These are phyloP conservation scores for Paxillus ammoniavirescens DNA, from an alignment of 768 basidiomycete species.

Conservation along the genomic window DNA sequence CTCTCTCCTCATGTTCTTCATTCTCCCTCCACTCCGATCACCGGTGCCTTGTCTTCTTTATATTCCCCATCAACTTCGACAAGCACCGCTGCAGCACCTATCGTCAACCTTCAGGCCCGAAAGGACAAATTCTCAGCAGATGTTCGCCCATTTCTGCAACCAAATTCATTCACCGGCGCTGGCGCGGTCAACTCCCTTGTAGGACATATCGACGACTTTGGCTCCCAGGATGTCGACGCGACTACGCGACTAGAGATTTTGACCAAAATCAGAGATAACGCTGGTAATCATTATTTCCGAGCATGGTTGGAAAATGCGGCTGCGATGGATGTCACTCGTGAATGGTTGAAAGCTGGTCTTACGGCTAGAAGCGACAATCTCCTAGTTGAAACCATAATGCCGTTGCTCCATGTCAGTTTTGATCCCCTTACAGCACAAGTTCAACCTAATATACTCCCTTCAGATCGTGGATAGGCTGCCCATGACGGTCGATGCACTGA, in stretches of 20 bases:
- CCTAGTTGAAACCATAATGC: slow-evolving; percentile 78
- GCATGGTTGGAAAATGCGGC: slow-evolving; percentile 77
- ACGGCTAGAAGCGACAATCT: slow-evolving; percentile 52
- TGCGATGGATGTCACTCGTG: slow-evolving; percentile 77
- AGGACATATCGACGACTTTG: slow-evolving; percentile 55
- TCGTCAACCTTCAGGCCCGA: slow-evolving; percentile 48
- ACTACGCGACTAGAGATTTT: slow-evolving; percentile 71
- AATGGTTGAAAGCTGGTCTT: slow-evolving; percentile 77
- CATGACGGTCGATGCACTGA: slow-evolving; percentile 65
- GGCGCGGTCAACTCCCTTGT: slow-evolving; percentile 65
- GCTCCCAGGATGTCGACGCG: slow-evolving; percentile 62
- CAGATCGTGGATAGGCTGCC: slow-evolving; percentile 84
- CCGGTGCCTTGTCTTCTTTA: slow-evolving; percentile 36
- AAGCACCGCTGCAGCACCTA: slow-evolving; percentile 27
- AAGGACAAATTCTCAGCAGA: slow-evolving; percentile 51
- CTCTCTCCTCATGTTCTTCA: slow-evolving; percentile 72
- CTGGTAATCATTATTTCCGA: slow-evolving; percentile 83
- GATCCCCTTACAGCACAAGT: slow-evolving; percentile 7
- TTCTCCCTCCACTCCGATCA: slow-evolving; percentile 43
- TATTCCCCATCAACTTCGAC: slow-evolving; percentile 33
- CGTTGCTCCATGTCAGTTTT: slow-evolving; percentile 76
- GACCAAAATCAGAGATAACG: slow-evolving; percentile 78
- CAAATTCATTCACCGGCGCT: slow-evolving; percentile 64
- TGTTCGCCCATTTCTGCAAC: slow-evolving; percentile 56
- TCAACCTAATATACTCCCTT: slow-evolving; percentile 16